Base-by-base conservation (phyloP, 805 yeast genomes). In the Saccharomycopsis sp. region DNA sequence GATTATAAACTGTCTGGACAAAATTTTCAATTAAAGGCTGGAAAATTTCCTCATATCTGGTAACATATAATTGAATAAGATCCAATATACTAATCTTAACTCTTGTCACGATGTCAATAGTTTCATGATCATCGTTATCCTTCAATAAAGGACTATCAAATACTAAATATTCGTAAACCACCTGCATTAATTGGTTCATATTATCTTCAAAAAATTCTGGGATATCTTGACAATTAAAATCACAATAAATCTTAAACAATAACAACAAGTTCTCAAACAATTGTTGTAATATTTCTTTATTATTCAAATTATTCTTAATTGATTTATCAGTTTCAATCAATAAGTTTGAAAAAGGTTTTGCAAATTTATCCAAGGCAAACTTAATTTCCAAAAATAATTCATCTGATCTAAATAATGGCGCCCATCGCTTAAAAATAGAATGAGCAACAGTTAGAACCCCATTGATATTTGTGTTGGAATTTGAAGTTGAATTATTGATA, bases 191-290 rank as follows among this genome's bases (percentile, higher is more conserved):
- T 14, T 65, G 67, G 33, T 71, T 66, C 62, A 93, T 65, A 60
- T 93, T 75, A 64, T 93, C 97, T 65, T 94, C 99, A 60, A 93
- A 93, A 59, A 90, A 93, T 63, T 89, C 98, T 1, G 99, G 98
- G 43, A 93, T 82, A 64, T 93, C 99, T 65, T 94, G 98, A 64
- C 97, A 90, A 62, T 93, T 93, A 57, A 93, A 76, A 61, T 93
- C 99, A 59, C 79, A 87, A 63, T 85, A 94, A 29, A 94, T 76
- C 59, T 93, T 90, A 28, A 83, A 63, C 43, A 89, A 69, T 19
- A 88, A 64, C 41, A 82, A 65, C 54, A 89, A 62, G 45, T 83
- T 85, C 26, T 84, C 90, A 54, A 87, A 75, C 37, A 82, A 68
- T 1, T 79, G 66, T 27, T 58, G 59, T 48, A 88, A 66, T 0